Evolutionary conservation across 495 filamentous ascomycete genomes (phyloP).

Genomic region (Viridothelium virens): DNA sequence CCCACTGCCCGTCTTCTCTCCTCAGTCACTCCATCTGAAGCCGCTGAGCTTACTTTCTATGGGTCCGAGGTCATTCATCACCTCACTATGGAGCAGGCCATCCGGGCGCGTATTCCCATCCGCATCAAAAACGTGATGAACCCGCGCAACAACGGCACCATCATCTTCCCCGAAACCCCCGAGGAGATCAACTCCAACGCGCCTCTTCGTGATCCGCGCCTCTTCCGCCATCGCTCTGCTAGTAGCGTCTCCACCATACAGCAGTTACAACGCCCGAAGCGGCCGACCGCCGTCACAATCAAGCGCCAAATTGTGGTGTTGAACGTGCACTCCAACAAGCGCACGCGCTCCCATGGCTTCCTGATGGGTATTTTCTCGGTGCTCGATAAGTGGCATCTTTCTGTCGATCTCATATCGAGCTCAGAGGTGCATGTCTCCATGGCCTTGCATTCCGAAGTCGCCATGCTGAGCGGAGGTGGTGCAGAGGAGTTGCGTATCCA

Average conservation of each 20-base stretch:
- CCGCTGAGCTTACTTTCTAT: slow-evolving; percentile 49
- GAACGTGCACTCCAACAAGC: slow-evolving; percentile 91
- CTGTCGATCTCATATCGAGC: slow-evolving; percentile 88
- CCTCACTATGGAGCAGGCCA: slow-evolving; percentile 97
- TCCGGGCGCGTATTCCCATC: slow-evolving; percentile 83
- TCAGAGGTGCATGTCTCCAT: slow-evolving; percentile 93
- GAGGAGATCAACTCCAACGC: slow-evolving; percentile 43
- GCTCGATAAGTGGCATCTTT: slow-evolving; percentile 68
- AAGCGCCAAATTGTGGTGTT: slow-evolving; percentile 89
- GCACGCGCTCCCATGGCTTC: slow-evolving; percentile 81
- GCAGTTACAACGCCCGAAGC: slow-evolving; percentile 25
- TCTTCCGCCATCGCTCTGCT: slow-evolving; percentile 33
- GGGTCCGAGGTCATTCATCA: slow-evolving; percentile 80
- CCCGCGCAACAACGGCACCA: slow-evolving; percentile 74
- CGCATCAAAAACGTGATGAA: slow-evolving; percentile 99
- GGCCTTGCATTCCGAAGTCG: slow-evolving; percentile 64
- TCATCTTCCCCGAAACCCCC: slow-evolving; percentile 55
- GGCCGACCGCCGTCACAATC: slow-evolving; percentile 88
- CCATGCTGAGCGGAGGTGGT: slow-evolving; percentile 45
- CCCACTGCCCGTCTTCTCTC: slow-evolving; percentile 43
- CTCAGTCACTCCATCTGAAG: slow-evolving; percentile 46
- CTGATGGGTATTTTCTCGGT: slow-evolving; percentile 84
- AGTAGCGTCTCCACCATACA: slow-evolving; percentile 18
- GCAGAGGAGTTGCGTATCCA: slow-evolving; percentile 51
- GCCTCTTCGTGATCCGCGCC: slow-evolving; percentile 37